Percentiles rank a stretch among this genome's conserved stretches.
Evolutionary conservation across 495 filamentous ascomycete genomes (phyloP).

Genomic region (Neurospora sp.): DNA sequence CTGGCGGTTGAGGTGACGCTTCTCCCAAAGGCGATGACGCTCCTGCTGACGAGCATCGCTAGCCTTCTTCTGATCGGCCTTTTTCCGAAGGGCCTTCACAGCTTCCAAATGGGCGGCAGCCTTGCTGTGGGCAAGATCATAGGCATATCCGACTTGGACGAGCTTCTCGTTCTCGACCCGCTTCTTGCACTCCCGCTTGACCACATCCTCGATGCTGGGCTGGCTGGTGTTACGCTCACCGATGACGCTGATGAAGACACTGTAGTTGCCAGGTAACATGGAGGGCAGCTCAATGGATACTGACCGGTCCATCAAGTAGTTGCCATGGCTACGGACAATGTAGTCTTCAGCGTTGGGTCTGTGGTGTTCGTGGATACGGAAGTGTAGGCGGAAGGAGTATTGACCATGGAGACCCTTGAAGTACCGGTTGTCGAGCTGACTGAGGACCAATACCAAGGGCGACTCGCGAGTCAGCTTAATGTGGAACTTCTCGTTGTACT

Average conservation of each 20-base stretch:
- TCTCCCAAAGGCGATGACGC: conserved; percentile 38
- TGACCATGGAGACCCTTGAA: conserved; percentile 76
- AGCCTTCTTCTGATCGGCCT: conserved; percentile 39
- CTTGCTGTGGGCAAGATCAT: conserved; percentile 85
- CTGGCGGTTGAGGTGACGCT: conserved; percentile 35
- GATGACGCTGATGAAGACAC: conserved; percentile 70
- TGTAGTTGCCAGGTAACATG: conserved; percentile 72
- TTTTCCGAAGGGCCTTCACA: conserved; percentile 44
- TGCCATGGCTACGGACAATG: conserved; percentile 73
- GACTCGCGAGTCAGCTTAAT: conserved; percentile 60
- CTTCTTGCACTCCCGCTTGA: conserved; percentile 53
- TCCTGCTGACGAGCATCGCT: conserved; percentile 33
- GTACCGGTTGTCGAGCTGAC: conserved; percentile 79
- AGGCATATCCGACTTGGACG: conserved; percentile 71
- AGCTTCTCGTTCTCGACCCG: conserved; percentile 69
- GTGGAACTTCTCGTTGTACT: conserved; percentile 81
- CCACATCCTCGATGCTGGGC: conserved; percentile 57
- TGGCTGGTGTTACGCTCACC: conserved; percentile 48
- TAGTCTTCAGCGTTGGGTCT: conserved; percentile 76
- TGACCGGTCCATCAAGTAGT: conserved; percentile 47
- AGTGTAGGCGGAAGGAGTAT: conserved; percentile 75
- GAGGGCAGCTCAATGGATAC: conserved; percentile 39
- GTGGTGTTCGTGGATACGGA: conserved; percentile 59
- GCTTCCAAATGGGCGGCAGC: conserved; percentile 52
- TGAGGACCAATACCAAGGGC: conserved; percentile 72